Percentiles rank a stretch among this genome's conserved stretches.
phyloP scores from a whole-genome alignment of 139 green algal genomes.

The Picochlorum costavermella region DNA sequence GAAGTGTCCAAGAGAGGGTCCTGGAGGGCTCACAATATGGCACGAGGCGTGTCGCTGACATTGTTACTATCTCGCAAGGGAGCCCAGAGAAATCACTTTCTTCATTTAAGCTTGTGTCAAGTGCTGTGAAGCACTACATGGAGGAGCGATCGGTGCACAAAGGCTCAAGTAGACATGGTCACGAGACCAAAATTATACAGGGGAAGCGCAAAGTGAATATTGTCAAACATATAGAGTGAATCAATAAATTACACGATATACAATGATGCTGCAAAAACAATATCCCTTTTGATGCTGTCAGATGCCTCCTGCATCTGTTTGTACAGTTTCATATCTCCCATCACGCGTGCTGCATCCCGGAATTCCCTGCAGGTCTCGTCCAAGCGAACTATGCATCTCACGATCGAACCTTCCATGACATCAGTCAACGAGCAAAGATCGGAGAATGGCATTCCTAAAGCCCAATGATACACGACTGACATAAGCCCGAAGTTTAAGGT shows the following conservation, averaged over 20 bases:
- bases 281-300: conserved; percentile 85
- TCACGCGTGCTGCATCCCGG: conserved; percentile 80
- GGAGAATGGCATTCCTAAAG: conserved; percentile 74
- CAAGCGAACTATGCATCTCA: conserved; percentile 80
- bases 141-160: too few species aligned
- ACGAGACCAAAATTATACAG: too few species aligned
- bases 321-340: conserved; percentile 87
- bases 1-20: not conserved
- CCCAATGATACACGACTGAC: conserved; percentile 95
- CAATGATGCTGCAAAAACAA: conserved; percentile 89
- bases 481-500: conserved; percentile 61
- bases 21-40: not conserved
- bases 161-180: too few species aligned
- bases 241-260: conserved; percentile 66
- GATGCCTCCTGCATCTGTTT: conserved; percentile 83
- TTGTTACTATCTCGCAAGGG: too few species aligned
- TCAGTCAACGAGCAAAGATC: conserved; percentile 86
- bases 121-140: too few species aligned
- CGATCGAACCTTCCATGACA: conserved; percentile 90
- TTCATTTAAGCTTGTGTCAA: too few species aligned
- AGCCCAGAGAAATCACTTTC: too few species aligned
- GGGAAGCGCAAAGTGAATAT: too few species aligned
- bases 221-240: too few species aligned
- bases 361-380: conserved; percentile 73
- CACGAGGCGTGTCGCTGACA: too few species aligned